Conservation (phyloP, 1,284 basidiomycete genomes). For the Cutaneotrichosporon curvatum region DNA sequence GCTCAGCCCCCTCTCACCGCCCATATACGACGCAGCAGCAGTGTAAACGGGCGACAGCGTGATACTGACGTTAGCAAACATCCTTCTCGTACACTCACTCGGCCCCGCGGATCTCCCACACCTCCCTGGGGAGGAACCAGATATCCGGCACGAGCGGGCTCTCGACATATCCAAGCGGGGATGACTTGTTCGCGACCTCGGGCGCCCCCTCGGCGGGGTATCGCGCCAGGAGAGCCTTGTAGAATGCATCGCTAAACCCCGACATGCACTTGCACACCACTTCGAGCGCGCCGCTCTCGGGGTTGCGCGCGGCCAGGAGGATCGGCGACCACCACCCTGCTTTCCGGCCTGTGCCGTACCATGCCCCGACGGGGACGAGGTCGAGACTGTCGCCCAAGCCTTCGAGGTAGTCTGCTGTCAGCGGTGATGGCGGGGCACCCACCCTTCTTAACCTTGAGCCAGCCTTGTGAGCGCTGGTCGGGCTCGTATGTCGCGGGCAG, state of each 20-base stretch:
- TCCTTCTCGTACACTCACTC: slow-evolving; percentile 52
- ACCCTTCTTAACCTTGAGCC: slow-evolving; percentile 75
- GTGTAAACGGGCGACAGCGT: slow-evolving; percentile 82
- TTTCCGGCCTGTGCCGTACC: slow-evolving; percentile 90
- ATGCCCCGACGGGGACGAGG: slow-evolving; percentile 69
- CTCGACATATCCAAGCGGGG: slow-evolving; percentile 60
- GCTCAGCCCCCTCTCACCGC: slow-evolving; percentile 62
- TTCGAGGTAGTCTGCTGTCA: slow-evolving; percentile 45
- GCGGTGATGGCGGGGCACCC: not conserved
- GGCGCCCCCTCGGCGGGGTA: slow-evolving; percentile 56
- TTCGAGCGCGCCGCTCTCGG: slow-evolving; percentile 60
- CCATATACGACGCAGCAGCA: slow-evolving; percentile 66
- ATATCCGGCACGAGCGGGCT: slow-evolving; percentile 69
- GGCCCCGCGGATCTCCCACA: slow-evolving; percentile 87
- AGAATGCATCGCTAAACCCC: slow-evolving; percentile 84
- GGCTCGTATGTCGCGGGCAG: slow-evolving; percentile 86
- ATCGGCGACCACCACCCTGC: slow-evolving; percentile 90
- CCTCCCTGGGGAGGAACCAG: slow-evolving; percentile 76
- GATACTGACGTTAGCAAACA: slow-evolving; percentile 51
- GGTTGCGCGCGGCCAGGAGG: slow-evolving; percentile 72
- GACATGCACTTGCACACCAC: slow-evolving; percentile 72
- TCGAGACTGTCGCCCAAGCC: slow-evolving; percentile 52
- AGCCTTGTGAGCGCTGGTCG: slow-evolving; percentile 55
- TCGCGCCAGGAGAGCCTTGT: slow-evolving; percentile 62
- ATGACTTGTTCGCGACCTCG: slow-evolving; percentile 56